Percentiles rank a stretch among this genome's conserved stretches.
Conservation (phyloP, 495 filamentous ascomycete species). For the Clavariopsis aquatica region DNA sequence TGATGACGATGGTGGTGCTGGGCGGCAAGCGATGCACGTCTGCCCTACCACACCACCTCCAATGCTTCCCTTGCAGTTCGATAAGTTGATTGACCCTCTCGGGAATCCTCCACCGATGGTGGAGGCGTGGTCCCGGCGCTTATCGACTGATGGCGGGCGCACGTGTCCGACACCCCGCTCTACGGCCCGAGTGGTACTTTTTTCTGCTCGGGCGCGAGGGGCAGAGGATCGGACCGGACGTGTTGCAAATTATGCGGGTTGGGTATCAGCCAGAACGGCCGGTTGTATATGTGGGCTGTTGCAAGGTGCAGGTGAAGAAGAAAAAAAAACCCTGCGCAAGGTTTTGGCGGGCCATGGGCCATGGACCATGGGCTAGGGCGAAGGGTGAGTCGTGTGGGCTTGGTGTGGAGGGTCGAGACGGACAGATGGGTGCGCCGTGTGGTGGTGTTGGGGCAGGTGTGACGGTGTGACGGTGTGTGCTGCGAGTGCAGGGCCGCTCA, state of each 20-base stretch:
- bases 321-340: background rate
- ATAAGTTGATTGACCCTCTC: background rate
- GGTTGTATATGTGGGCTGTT: background rate
- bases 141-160: slow-evolving; percentile 2
- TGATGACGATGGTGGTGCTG: too few relatives aligned
- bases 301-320: background rate
- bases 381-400: background rate
- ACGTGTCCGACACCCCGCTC: slow-evolving; percentile 12
- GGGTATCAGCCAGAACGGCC: slow-evolving; percentile 14
- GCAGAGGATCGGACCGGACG: slow-evolving; percentile 21
- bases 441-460: slow-evolving; percentile 1
- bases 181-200: background rate
- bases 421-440: background rate
- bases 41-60: background rate
- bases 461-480: too few relatives aligned
- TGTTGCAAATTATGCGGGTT: slow-evolving; percentile 16
- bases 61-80: background rate
- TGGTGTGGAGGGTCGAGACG: background rate
- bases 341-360: background rate
- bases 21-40: background rate
- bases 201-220: slow-evolving; percentile 9
- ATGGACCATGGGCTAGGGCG: background rate
- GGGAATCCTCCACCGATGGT: background rate
- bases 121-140: slow-evolving; percentile 2
- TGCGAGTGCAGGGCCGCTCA: slow-evolving; percentile 7